Conservation (phyloP, 345 rosid genomes). For the Syzygium aqueum region DNA sequence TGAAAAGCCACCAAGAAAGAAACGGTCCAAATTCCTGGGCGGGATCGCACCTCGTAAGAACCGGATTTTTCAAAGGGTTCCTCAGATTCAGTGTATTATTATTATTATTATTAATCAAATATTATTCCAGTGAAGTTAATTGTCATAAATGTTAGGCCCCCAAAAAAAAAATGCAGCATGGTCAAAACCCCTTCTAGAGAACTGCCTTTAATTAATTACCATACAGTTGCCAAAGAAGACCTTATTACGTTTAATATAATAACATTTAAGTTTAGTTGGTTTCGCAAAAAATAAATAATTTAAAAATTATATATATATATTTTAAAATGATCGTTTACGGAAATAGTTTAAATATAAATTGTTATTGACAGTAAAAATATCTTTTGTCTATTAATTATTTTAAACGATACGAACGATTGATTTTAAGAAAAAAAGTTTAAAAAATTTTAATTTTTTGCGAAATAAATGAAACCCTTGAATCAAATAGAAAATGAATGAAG, state of each 20-base stretch:
- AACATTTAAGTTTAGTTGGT: neutral
- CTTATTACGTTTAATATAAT: too few relatives aligned
- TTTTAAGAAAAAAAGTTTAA: neutral
- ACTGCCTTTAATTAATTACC: neutral
- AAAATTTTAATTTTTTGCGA: neutral
- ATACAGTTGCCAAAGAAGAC: neutral
- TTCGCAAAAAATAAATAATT: neutral
- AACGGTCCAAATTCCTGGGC: neutral
- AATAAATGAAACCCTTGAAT: neutral
- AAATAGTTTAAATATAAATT: too few relatives aligned
- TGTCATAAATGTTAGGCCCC: neutral
- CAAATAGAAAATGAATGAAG: neutral
- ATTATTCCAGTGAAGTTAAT: neutral
- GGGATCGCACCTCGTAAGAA: neutral
- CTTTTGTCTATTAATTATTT: neutral
- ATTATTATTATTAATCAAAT: neutral
- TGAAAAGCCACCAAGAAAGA: neutral
- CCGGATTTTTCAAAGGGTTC: neutral
- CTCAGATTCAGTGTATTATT: neutral
- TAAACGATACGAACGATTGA: rapidly evolving
- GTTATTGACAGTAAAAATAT: too few relatives aligned
- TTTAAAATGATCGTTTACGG: neutral
- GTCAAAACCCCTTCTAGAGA: neutral
- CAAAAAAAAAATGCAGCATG: rapidly evolving
- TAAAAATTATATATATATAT: rapidly evolving